Evolutionary conservation across 805 yeast genomes (phyloP).

Genomic region (Yarrowia bubula): DNA sequence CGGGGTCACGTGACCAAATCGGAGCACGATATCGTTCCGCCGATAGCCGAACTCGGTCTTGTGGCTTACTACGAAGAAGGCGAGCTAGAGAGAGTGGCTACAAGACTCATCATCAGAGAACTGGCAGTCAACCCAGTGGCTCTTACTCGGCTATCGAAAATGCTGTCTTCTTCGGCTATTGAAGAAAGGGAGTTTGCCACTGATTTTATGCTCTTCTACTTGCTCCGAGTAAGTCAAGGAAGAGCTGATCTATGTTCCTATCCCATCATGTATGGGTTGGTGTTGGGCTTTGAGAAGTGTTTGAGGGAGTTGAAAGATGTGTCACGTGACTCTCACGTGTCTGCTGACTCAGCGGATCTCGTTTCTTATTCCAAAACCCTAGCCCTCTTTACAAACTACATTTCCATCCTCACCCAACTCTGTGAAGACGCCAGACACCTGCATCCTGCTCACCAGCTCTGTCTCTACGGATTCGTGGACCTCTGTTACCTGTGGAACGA

Average conservation of each 20-base stretch:
- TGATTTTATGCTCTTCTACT: background rate
- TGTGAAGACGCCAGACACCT: slow-evolving; percentile 3
- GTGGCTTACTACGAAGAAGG: slow-evolving; percentile 17
- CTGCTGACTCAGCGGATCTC: background rate
- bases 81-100: slow-evolving; percentile 8
- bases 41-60: background rate
- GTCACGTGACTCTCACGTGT: no score
- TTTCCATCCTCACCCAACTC: background rate
- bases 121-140: slow-evolving; percentile 9
- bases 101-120: background rate
- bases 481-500: slow-evolving; percentile 8
- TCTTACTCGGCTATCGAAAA: background rate
- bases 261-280: slow-evolving; percentile 10
- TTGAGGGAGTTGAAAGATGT: background rate
- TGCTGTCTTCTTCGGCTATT: background rate
- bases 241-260: background rate
- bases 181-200: slow-evolving; percentile 8
- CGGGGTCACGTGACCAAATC: background rate
- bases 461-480: slow-evolving; percentile 13
- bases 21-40: background rate
- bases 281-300: slow-evolving; percentile 2
- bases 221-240: slow-evolving; percentile 2
- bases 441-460: slow-evolving; percentile 18
- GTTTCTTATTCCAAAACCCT: background rate
- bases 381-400: background rate